Base-by-base conservation (phyloP, 352 stramenopile species). In the Pythium chondricola region DNA sequence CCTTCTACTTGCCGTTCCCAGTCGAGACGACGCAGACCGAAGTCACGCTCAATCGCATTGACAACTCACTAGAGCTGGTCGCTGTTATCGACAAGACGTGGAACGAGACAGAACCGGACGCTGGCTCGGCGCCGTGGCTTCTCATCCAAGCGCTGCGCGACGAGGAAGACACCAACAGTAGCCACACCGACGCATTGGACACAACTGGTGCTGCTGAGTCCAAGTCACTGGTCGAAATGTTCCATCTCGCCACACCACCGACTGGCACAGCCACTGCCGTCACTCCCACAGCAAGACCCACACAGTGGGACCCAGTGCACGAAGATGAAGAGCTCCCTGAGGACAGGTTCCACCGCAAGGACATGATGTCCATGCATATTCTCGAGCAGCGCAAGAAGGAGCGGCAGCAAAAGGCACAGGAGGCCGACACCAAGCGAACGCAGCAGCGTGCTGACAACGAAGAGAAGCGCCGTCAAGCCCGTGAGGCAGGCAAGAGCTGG, bases 361-460 rank as follows among this genome's bases (percentile, higher is more conserved):
- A 92, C 52, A 87, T 92, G 75, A 74, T 92, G 69, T 92, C 81
- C 11, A 90, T 92, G 78, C 79, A 88, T 47, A 87, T 86, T 63
- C 59, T 92, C 21, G 81, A 92, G 51, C 76, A 90, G 52, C 65
- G 74, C 26, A 66, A 65, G 27, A 27, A 63, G 32, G 81, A 90
- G 42, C 67, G 69, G 10, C 68, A 71, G 30, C 65, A 87, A 52
- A 88, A 86, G 21, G 58, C 58, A 5, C 65, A 84, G 16, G 74
- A 90, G 31, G 58, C 72, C 0, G 67, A 87, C 17, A 51, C 33
- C 4, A 85, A 87, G 33, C 69, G 71, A 4, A 68, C 65, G 24
- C 22, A 48, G 8, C 57, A 67, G 38, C 70, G 78, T 16, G 43
- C 56, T 0, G 66, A 88, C 31, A 69, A 72, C 9, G 65, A 87